These are phyloP conservation scores for Aureobasidium leucospermi DNA, from an alignment of 2,329 filamentous ascomycete species.

Conservation along the genomic window DNA sequence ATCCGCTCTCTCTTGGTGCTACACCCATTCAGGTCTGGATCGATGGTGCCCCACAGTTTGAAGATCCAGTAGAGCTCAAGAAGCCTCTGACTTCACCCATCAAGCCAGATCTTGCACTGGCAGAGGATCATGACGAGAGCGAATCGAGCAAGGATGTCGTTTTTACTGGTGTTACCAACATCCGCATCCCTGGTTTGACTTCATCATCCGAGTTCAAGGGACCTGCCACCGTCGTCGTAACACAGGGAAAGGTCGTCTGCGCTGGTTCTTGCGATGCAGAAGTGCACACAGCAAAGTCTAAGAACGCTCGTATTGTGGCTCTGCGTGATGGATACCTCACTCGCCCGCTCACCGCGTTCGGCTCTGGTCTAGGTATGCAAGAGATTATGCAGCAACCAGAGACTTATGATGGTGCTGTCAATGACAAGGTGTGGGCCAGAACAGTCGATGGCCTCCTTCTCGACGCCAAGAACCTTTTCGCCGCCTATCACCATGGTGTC, in stretches of 20 bases:
- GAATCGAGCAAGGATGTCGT: conserved; percentile 35
- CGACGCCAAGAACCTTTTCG: conserved; percentile 32
- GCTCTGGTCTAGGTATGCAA: conserved; percentile 53
- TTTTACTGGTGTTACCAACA: conserved; percentile 50
- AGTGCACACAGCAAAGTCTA: conserved; percentile 30
- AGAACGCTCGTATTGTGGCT: conserved; percentile 35
- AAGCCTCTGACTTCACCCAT: conserved; percentile 42
- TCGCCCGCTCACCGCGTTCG: conserved; percentile 54
- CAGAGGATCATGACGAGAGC: conserved; percentile 32
- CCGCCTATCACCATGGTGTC: conserved; percentile 32
- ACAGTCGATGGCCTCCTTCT: conserved; percentile 42
- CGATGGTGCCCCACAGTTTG: conserved; percentile 43
- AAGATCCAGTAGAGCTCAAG: conserved; percentile 42
- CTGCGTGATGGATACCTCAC: conserved; percentile 56
- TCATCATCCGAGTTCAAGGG: conserved; percentile 20
- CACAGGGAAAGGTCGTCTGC: conserved; percentile 49
- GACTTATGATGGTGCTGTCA: conserved; percentile 44
- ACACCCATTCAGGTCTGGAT: conserved; percentile 37
- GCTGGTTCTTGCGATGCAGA: conserved; percentile 47
- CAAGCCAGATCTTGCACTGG: conserved; percentile 34
- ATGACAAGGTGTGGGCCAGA: conserved; percentile 46
- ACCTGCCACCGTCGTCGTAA: conserved; percentile 42
- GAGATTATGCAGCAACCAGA: conserved; percentile 52
- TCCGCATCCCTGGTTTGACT: conserved; percentile 37
- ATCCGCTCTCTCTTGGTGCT: conserved; percentile 34